Evolutionary conservation across 768 basidiomycete species (phyloP).

Genomic region (Rhizopogon salebrosus): DNA sequence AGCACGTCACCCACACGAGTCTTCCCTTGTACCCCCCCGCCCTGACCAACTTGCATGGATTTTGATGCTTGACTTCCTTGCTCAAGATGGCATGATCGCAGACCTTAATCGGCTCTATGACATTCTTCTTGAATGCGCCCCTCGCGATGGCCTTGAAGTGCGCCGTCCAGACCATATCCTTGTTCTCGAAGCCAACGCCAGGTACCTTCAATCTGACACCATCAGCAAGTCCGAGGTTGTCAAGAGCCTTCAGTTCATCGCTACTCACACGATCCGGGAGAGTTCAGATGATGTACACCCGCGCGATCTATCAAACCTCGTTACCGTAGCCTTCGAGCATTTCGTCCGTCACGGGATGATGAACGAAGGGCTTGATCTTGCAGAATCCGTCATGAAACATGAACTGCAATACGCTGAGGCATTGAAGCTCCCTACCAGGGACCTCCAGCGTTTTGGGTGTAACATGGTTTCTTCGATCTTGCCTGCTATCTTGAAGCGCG

Average conservation of each 20-base stretch:
- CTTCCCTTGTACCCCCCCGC: slow-evolving; percentile 38
- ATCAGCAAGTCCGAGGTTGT: slow-evolving; percentile 3
- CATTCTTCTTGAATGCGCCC: slow-evolving; percentile 29
- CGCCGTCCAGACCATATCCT: slow-evolving; percentile 35
- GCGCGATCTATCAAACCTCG: neutral
- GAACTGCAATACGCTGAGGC: neutral
- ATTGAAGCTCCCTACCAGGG: neutral
- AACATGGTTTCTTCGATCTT: neutral
- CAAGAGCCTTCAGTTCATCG: slow-evolving; percentile 25
- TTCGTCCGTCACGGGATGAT: slow-evolving; percentile 16
- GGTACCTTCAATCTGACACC: slow-evolving; percentile 22
- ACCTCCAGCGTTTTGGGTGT: neutral
- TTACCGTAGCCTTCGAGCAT: neutral
- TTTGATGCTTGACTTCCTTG: slow-evolving; percentile 55
- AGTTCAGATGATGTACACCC: neutral
- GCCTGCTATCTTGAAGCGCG: neutral
- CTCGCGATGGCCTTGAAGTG: slow-evolving; percentile 30
- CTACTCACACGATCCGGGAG: slow-evolving; percentile 8
- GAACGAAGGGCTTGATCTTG: slow-evolving; percentile 21
- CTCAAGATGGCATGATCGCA: slow-evolving; percentile 35
- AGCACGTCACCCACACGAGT: slow-evolving; percentile 33
- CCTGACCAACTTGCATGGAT: slow-evolving; percentile 55
- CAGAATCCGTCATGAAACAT: slow-evolving; percentile 5
- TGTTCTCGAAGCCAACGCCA: slow-evolving; percentile 39
- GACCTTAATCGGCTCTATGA: slow-evolving; percentile 55